Conservation (phyloP, 208 protist species). For the Polymyxa betae region DNA sequence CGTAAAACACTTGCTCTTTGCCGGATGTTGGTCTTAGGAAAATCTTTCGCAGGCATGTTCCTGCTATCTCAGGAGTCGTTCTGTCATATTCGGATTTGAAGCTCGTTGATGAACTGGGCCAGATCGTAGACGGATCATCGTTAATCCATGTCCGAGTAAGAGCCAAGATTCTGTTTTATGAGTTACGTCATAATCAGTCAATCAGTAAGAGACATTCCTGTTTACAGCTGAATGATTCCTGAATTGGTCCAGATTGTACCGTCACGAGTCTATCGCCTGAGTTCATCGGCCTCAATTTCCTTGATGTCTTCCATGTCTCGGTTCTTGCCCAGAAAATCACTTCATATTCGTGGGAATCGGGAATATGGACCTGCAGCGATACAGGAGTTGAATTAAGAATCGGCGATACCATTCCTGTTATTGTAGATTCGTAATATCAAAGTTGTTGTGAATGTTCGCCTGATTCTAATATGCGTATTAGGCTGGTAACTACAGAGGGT, state of each 20-base stretch:
- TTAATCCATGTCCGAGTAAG: not conserved
- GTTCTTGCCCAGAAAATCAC: not conserved
- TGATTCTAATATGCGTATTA: too few species aligned
- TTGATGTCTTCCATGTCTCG: conserved; percentile 2
- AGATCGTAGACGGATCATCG: not conserved
- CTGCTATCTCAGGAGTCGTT: not conserved
- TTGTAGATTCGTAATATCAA: too few species aligned
- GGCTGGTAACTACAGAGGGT: too few species aligned
- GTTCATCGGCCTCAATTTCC: not conserved
- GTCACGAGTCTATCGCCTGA: not conserved
- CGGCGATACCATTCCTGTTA: too few species aligned
- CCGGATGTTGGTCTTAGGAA: not conserved
- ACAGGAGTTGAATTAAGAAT: too few species aligned
- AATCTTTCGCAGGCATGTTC: not conserved
- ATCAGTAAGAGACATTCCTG: not conserved
- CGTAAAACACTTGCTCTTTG: not conserved
- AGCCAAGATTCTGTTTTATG: not conserved
- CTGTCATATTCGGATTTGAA: not conserved
- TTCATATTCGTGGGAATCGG: too few species aligned
- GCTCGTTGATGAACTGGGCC: not conserved
- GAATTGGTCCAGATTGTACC: not conserved
- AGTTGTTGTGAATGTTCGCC: too few species aligned
- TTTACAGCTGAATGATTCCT: not conserved
- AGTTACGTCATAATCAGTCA: not conserved
- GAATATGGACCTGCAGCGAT: too few species aligned